Evolutionary conservation across 768 basidiomycete species (phyloP), one percentile per base, ranked within the genome.

Genomic region (Ramaria sp.): DNA sequence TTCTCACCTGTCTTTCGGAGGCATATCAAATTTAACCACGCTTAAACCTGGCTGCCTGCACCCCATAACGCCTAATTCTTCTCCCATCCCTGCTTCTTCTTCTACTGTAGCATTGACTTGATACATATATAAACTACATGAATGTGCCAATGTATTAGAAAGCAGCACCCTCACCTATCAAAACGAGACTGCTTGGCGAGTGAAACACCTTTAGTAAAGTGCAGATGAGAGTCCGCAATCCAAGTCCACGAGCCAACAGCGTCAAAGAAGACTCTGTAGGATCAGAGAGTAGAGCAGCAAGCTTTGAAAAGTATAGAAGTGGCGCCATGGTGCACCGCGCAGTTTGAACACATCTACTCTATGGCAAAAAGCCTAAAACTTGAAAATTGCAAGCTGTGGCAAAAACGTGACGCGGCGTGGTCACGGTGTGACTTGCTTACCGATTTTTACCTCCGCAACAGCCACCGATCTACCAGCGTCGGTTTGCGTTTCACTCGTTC

Each of bases 141-240:
- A 37, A 34, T 20, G 6, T 18, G 20, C 5, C 28, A 10, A 48
- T 16, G 27, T 48, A n/a, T 22, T 15, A 30, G 8, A 7, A 50
- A 30, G 20, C 16, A 34, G 15, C 4, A 32, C 10, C 24, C 53
- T 55, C 44, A 47, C 53, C 43, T 3, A 99, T 72, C 8, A 98
- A 69, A 42, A 98, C 78, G 15, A 96, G 78, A 63, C 79, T 93
- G 57, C 82, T 78, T 32, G 88, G 82, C 20, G 85, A 79, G 71
- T 93, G 88, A 64, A 95, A 98, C 38, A 95, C 88, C 70, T 94
- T 88, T 71, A 98, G 76, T 38, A 98, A 76, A 0, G 84, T 87
- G 69, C 89, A 92, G 42, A 92, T 65, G 50, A 96, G 75, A 55
- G 83, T 74, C 12, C 94, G 78, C 57, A 98, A 71, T 0, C 96